phyloP scores from a whole-genome alignment of 2,329 filamentous ascomycete species.

The Hirsutella thompsonii region DNA sequence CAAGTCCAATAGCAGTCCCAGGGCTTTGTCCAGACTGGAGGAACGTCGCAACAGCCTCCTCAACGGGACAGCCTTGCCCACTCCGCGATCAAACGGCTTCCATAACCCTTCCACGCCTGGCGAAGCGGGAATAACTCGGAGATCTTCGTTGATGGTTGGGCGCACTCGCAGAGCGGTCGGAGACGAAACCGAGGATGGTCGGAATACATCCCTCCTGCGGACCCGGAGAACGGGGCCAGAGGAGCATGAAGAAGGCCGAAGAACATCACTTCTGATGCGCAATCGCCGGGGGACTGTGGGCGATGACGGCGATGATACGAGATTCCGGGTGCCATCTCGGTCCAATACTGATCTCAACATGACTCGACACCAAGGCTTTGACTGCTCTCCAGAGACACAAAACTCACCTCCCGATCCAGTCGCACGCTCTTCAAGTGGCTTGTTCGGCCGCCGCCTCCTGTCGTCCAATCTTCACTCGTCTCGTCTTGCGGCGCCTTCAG shows the following conservation, averaged over 20 bases:
- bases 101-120: conserved; percentile 25
- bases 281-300: conserved; percentile 31
- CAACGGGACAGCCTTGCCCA: conserved; percentile 28
- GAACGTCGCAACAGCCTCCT: conserved; percentile 38
- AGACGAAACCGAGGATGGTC: conserved; percentile 38
- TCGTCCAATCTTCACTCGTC: conserved; percentile 33
- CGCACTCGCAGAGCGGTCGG: conserved; percentile 33
- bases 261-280: conserved; percentile 30
- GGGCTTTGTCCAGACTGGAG: conserved; percentile 37
- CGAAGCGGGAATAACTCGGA: conserved; percentile 26
- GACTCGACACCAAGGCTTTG: conserved; percentile 16
- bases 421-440: conserved; percentile 25
- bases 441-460: conserved; percentile 40
- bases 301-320: conserved; percentile 35
- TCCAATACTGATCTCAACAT: conserved; percentile 41
- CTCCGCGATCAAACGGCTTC: conserved; percentile 28
- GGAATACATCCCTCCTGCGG: conserved; percentile 34
- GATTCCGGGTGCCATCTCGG: conserved; percentile 43
- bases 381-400: conserved; percentile 17
- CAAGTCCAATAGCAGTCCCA: conserved; percentile 29
- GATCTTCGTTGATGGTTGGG: conserved; percentile 38
- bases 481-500: conserved; percentile 27
- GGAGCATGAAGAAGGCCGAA: conserved; percentile 31
- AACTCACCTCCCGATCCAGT: conserved; percentile 19
- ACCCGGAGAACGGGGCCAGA: conserved; percentile 32